Evolutionary conservation across 192 early-diverging fungal genomes (phyloP).

Genomic region (Mortierella antarctica): DNA sequence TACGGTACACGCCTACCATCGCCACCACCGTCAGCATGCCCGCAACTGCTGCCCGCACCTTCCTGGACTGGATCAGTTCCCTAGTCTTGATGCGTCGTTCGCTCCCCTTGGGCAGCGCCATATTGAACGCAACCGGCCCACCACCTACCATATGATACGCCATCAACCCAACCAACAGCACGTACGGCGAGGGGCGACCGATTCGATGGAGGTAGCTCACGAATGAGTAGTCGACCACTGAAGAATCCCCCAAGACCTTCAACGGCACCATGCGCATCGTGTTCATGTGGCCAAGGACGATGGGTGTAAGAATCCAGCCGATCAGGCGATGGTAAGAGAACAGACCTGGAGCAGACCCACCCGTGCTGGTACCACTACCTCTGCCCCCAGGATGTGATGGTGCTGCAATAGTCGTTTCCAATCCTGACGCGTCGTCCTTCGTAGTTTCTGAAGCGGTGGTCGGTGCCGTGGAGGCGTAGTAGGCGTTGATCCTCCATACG

Average conservation of each 20-base stretch:
- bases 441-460: conserved; percentile 11
- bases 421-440: conserved; percentile 8
- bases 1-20: conserved; percentile 25
- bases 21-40: conserved; percentile 17
- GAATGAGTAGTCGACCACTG: conserved; percentile 38
- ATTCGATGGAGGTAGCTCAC: conserved; percentile 22
- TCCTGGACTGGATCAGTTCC: conserved; percentile 18
- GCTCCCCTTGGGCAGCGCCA: conserved; percentile 15
- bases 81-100: background rate
- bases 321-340: conserved; percentile 45
- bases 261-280: conserved; percentile 13
- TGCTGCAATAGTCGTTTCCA: background rate
- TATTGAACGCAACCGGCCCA: conserved; percentile 23
- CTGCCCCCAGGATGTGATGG: background rate
- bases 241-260: conserved; percentile 28
- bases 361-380: background rate
- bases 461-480: conserved; percentile 7
- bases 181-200: conserved; percentile 3
- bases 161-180: conserved; percentile 21
- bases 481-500: conserved; percentile 43
- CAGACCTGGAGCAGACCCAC: conserved; percentile 23
- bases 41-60: background rate
- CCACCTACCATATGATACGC: conserved; percentile 37
- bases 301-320: conserved; percentile 49
- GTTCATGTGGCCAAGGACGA: conserved; percentile 38